Conservation (phyloP, 148 eudicot genomes). For the Tetragonia tetragonoides region DNA sequence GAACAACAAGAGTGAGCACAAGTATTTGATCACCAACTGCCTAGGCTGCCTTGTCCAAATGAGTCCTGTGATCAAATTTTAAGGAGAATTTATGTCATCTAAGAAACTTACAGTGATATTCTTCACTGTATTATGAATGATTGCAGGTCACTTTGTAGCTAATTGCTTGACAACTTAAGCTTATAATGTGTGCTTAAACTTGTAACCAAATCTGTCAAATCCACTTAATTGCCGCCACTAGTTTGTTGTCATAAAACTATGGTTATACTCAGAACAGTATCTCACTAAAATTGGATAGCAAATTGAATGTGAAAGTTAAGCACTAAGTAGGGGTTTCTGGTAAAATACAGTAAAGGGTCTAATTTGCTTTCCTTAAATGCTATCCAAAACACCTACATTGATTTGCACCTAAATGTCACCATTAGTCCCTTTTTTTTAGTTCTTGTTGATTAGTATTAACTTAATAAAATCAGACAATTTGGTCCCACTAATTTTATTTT, state of each 20-base stretch:
- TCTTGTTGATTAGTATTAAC: neutral
- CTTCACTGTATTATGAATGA: neutral
- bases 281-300: slow-evolving; percentile 15
- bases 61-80: neutral
- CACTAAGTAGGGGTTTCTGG: slow-evolving; percentile 20
- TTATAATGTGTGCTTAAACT: neutral
- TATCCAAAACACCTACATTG: slow-evolving; percentile 14
- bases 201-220: slow-evolving; percentile 2
- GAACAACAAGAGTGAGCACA: no score
- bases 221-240: slow-evolving; percentile 15
- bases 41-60: no score
- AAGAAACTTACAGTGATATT: neutral
- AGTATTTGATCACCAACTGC: no score
- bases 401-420: slow-evolving; percentile 18
- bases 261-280: neutral
- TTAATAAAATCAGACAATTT: neutral
- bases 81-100: neutral
- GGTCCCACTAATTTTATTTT: slow-evolving; percentile 13
- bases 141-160: neutral
- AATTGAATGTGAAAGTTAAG: slow-evolving; percentile 19
- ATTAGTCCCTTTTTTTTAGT: neutral
- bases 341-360: slow-evolving; percentile 11
- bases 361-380: slow-evolving; percentile 8
- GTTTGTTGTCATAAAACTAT: neutral
- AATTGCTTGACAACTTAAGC: neutral